Base-by-base conservation (phyloP, 192 early-diverging fungal species). In the Backusella westeae region DNA sequence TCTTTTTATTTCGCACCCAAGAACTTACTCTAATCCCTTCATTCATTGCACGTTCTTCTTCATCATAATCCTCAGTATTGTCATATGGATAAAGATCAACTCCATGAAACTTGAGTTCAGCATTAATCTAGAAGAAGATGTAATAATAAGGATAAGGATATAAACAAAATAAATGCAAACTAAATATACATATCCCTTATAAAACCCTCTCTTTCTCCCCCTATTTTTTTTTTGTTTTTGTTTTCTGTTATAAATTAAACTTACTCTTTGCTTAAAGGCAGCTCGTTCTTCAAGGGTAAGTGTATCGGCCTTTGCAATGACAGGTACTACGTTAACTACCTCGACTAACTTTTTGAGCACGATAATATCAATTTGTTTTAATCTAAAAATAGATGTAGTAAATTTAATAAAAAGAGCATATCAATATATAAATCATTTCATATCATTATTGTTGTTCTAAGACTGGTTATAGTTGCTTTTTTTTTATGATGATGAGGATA, bases 71-170 rank as follows among this genome's bases (percentile, higher is more conserved):
- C 78, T 91, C 93, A 39, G 96, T 95, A 78, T 88, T 91, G 68
- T 90, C 84, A 77, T 94, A 97, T 59, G 97, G 97, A 90, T 95
- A 99, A 72, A 91, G 80, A 34, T 89, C 76, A 78, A 99, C 97
- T 76, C 93, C 93, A 88, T 99, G 95, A 89, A 94, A 96, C 71
- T 88, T 91, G 84, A 99, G 89, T 86, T 94, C 94, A 67, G 90
- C 92, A 88, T 94, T 94, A 79, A 95, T 94, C 88, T 90, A 77
- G 23, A 46, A 78, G 29, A 44, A 4, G 23, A 65, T 10, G 12
- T 10, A 35, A 34, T 36, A 4, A 72, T 32, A 32, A 63, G 67
- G 39, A 59, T 42, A 53, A 49, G 32, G 46, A 59, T 39, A 69
- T 23, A 29, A 52, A 35, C 34, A 56, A 56, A 56, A 56, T 23